These are phyloP conservation scores for Phytophthora vignae DNA, from an alignment of 352 stramenopile genomes.

Conservation along the genomic window DNA sequence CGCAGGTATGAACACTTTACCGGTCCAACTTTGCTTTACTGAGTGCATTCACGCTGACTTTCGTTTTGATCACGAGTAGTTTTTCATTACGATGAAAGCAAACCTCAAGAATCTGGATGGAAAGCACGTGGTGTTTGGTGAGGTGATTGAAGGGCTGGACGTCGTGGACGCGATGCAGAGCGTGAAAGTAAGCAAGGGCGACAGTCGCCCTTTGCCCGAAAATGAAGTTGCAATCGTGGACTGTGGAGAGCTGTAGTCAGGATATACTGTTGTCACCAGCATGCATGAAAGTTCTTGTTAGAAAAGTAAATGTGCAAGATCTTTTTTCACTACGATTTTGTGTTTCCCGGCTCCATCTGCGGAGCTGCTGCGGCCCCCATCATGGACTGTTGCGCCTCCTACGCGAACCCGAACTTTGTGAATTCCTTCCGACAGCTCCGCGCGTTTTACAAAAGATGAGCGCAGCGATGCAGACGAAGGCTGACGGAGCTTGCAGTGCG, in stretches of 20 bases:
- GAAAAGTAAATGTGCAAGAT: constrained; percentile 73
- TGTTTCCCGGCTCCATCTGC: constrained; percentile 50
- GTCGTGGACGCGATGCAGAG: constrained; percentile 76
- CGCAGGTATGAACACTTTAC: constrained; percentile 52
- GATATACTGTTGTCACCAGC: not conserved
- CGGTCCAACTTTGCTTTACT: not conserved
- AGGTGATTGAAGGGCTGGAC: constrained; percentile 87
- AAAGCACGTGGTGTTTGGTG: constrained; percentile 98
- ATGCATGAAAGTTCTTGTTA: constrained; percentile 22
- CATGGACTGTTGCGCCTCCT: constrained; percentile 39
- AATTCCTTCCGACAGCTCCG: constrained; percentile 61
- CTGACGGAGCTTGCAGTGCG: constrained; percentile 46
- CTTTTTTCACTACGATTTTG: constrained; percentile 68
- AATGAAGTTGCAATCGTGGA: constrained; percentile 74
- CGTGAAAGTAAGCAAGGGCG: constrained; percentile 61
- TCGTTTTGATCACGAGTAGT: constrained; percentile 38
- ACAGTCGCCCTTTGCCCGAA: constrained; percentile 55
- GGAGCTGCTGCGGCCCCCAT: constrained; percentile 12
- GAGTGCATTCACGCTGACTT: not conserved
- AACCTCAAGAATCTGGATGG: constrained; percentile 84
- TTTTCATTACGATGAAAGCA: constrained; percentile 83
- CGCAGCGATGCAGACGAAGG: constrained; percentile 42
- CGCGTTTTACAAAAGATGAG: constrained; percentile 48
- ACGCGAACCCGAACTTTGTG: constrained; percentile 63
- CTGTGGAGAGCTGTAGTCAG: constrained; percentile 61